phyloP scores from a whole-genome alignment of 352 stramenopile genomes.

The Pythium sukuiense region DNA sequence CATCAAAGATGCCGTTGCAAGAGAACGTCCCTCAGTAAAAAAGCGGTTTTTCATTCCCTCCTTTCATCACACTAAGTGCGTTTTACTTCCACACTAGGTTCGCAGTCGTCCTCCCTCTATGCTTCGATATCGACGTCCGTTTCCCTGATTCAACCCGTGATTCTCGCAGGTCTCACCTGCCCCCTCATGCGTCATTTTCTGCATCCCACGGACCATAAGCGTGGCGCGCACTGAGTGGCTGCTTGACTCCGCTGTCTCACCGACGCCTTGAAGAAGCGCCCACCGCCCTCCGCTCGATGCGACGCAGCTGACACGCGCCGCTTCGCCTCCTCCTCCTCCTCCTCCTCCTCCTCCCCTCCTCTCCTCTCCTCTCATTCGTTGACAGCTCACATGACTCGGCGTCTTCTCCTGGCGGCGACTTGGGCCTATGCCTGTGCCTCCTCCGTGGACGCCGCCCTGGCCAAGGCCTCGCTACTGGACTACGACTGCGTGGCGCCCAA shows the following conservation, averaged over 20 bases:
- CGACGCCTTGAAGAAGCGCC: not conserved
- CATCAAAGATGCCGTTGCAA: constrained; percentile 20
- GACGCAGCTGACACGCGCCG: not conserved
- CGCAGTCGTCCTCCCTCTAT: constrained; percentile 5
- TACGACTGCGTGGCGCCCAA: constrained; percentile 15
- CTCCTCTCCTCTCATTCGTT: not conserved
- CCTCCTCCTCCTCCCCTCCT: not conserved
- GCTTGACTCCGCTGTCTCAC: not conserved
- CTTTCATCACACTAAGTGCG: not conserved
- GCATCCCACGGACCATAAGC: not conserved
- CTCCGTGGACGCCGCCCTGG: not conserved
- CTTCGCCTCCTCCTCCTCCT: not conserved
- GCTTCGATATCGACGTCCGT: constrained; percentile 9
- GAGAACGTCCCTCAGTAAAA: not conserved
- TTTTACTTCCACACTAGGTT: not conserved
- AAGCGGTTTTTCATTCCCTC: constrained; percentile 9
- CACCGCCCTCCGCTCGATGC: not conserved
- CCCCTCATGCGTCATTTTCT: constrained; percentile 9
- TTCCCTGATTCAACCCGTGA: constrained; percentile 17
- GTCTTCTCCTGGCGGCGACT: not conserved
- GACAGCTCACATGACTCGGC: constrained; percentile 1
- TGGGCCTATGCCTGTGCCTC: not conserved
- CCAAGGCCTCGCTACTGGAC: constrained; percentile 6
- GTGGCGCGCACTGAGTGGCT: not conserved
- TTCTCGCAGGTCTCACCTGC: constrained; percentile 11